Evolutionary conservation across 2,329 filamentous ascomycete species (phyloP), one percentile per base, ranked within the genome.

Genomic region (Xylariomycetidae sp.): DNA sequence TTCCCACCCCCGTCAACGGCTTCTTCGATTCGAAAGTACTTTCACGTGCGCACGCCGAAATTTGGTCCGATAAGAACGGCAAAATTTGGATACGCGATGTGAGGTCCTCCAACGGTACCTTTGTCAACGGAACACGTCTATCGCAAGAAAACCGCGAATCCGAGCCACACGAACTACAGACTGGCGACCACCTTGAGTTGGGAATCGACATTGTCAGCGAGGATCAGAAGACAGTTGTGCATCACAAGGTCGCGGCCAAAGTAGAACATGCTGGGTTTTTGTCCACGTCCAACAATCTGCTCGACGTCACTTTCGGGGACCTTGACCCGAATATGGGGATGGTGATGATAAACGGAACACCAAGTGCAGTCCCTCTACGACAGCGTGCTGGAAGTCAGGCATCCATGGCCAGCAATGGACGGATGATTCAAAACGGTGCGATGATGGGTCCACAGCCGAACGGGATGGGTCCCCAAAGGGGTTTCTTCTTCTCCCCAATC

Each of bases 201-300:
- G 92, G 92, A 35, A 98, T 98, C 50, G 92, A 98, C 56, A 98
- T 98, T 53, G 90, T 98, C 32, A 95, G 87, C 60, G 92, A 98
- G 59, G 92, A 98, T 57, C 90, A 96, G 58, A 96, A 95, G 64
- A 95, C 89, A 0, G 88, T 98, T 18, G 89, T 98, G 10, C 92
- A 98, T 56, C 92, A 96, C 66, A 98, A 98, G 57, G 92, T 98
- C 29, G 89, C 90, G 14, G 89, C 92, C 35, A 93, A 93, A 57
- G 88, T 98, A 35, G 92, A 98, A 58, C 87, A 95, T 63, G 88
- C 92, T 24, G 92, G 92, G 6, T 82, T 90, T 44, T 76, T 89
- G 43, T 80, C 74, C 27, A 74, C 81, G 9, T 75, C 79, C 7
- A 85, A 75, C 48, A 93, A 85, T 53, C 75, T 89, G 29, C 62